Evolutionary conservation across 2,329 filamentous ascomycete genomes (phyloP), one percentile per base, ranked within the genome.

Genomic region (Fusarium caatingaense): DNA sequence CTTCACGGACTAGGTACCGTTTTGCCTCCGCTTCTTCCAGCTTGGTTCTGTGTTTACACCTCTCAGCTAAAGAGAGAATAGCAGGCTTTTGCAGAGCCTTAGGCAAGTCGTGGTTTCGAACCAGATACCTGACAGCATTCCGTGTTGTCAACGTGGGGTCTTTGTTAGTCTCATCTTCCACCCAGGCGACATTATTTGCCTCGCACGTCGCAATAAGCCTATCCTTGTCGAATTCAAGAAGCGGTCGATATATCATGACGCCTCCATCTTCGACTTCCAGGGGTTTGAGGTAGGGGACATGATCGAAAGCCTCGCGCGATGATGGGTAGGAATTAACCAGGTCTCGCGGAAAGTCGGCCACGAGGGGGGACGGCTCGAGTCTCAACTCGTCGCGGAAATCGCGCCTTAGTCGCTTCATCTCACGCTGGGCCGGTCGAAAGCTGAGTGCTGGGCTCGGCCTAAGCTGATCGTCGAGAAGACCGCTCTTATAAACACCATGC

Each of bases 121-220:
- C 84, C 45, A 97, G 78, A 77, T 91, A 82, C 32, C 95, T 88
- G 40, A 98, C 84, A 0, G 95, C 90, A 75, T 99, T 99, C 40
- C 96, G 88, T 46, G 86, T 80, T 0, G 96, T 97, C 62, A 97
- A 81, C 0, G 90, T 93, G 11, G 84, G 86, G 74, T 98, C 92
- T 18, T 84, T 79, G 76, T 99, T 99, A 3, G 94, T 98, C 44
- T 84, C 82, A 77, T 99, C 96, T 77, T 96, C 93, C 68, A 93
- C 92, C 92, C 93, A 98, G 1, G 82, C 80, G 12, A 97, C 81
- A 0, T 84, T 80, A 69, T 90, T 86, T n/a, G 86, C 83, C 65
- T 90, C 79, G 75, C 95, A 98, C 1, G 93, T 94, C 3, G 89
- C 88, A 45, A 91, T 85, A n/a, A 98, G 84, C 37, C 90, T 84